These are phyloP conservation scores for Cucurbita pepo DNA, from an alignment of 306 rosid genomes.

Conservation along the genomic window DNA sequence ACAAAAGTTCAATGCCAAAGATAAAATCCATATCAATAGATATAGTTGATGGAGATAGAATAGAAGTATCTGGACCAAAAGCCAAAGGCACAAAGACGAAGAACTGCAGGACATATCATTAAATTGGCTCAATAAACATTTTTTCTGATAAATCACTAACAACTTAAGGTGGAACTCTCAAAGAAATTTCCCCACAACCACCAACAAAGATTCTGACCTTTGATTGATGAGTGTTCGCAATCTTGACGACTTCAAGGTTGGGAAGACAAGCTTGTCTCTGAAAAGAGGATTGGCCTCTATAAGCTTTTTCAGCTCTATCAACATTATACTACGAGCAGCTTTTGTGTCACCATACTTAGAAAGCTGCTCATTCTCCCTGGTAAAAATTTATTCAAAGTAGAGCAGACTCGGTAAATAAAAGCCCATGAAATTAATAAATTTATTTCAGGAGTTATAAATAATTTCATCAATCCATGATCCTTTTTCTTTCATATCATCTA, in stretches of 20 bases:
- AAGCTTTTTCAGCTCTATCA: slow-evolving; percentile 70
- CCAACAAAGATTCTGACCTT: slow-evolving; percentile 32
- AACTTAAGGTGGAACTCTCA: neutral
- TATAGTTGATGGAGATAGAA: neutral
- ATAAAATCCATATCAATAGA: neutral
- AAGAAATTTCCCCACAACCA: slow-evolving; percentile 6
- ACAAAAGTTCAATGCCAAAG: neutral
- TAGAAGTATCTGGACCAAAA: neutral
- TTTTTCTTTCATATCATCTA: neutral
- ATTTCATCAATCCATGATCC: neutral
- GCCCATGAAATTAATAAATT: neutral
- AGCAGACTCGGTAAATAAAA: neutral
- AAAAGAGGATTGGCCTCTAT: slow-evolving; percentile 75
- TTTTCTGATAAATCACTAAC: neutral
- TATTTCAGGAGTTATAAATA: neutral
- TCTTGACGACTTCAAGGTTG: slow-evolving; percentile 56
- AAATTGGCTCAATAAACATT: neutral
- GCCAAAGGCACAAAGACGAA: neutral
- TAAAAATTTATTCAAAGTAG: slow-evolving; percentile 6
- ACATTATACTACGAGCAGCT: slow-evolving; percentile 72
- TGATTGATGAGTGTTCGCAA: slow-evolving; percentile 71
- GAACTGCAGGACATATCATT: neutral
- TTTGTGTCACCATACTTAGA: slow-evolving; percentile 77
- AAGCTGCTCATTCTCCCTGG: slow-evolving; percentile 77
- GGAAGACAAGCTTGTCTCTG: slow-evolving; percentile 68